These are phyloP conservation scores for Rhizoctonia solani DNA, from an alignment of 1,284 basidiomycete genomes.

Conservation along the genomic window DNA sequence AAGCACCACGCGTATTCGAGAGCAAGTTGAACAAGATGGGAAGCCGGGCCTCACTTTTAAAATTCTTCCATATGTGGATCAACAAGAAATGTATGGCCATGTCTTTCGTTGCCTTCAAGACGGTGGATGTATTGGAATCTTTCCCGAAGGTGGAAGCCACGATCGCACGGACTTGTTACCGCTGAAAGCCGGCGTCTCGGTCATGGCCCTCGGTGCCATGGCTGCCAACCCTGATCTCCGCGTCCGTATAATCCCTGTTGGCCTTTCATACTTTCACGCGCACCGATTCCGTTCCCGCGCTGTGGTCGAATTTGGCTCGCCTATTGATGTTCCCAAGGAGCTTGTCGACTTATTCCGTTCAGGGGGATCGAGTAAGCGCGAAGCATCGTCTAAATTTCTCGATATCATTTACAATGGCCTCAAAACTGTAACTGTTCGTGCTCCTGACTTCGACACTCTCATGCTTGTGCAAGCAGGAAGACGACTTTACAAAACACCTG, in stretches of 20 bases:
- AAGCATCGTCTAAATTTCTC: slow-evolving; percentile 88
- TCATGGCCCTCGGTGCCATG: slow-evolving; percentile 99
- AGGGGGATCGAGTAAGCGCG: slow-evolving; percentile 87
- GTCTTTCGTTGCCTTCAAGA: slow-evolving; percentile 89
- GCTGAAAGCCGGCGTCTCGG: slow-evolving; percentile 92
- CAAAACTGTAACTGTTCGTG: slow-evolving; percentile 94
- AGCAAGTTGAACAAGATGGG: slow-evolving; percentile 60
- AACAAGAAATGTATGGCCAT: slow-evolving; percentile 92
- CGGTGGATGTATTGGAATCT: slow-evolving; percentile 92
- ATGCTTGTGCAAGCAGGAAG: slow-evolving; percentile 98
- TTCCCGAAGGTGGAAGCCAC: slow-evolving; percentile 97
- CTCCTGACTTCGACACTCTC: slow-evolving; percentile 97
- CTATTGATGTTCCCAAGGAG: slow-evolving; percentile 85
- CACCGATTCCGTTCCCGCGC: slow-evolving; percentile 93
- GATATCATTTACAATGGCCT: slow-evolving; percentile 95
- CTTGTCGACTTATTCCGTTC: slow-evolving; percentile 88
- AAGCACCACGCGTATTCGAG: slow-evolving; percentile 68
- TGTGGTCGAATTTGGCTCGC: slow-evolving; percentile 95
- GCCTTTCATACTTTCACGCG: slow-evolving; percentile 93
- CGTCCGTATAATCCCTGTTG: slow-evolving; percentile 93
- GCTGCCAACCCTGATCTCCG: slow-evolving; percentile 83
- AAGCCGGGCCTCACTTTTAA: slow-evolving; percentile 74
- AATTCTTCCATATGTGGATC: slow-evolving; percentile 83
- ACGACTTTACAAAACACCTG: slow-evolving; percentile 92
- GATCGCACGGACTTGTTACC: slow-evolving; percentile 94